A percentile compares a stretch with the other conserved stretches of the same genome.
phyloP scores from a whole-genome alignment of 2,329 filamentous ascomycete species.

The Metarhizium robertsii region DNA sequence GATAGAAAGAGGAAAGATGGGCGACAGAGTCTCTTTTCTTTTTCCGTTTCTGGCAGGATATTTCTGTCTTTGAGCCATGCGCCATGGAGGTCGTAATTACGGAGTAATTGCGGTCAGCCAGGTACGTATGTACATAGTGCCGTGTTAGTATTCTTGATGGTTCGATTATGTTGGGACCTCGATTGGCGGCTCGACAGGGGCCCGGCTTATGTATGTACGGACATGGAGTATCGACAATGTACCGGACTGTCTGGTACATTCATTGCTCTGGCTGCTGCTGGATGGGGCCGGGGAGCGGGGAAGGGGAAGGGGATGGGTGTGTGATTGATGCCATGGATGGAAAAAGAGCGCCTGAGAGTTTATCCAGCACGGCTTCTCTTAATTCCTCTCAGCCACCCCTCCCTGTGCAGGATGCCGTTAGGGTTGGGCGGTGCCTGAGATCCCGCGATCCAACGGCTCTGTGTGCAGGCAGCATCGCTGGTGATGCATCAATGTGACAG shows the following conservation, averaged over 20 bases:
- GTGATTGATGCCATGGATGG: neutral
- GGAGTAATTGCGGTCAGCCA: neutral
- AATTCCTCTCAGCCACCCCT: neutral
- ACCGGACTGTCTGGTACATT: no score
- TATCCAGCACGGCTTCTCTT: no score
- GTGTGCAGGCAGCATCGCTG: neutral
- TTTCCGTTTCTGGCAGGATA: neutral
- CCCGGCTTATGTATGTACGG: no score
- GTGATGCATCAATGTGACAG: constrained; percentile 1
- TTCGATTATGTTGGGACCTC: neutral
- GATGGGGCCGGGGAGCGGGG: neutral
- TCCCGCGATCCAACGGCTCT: constrained; percentile 1
- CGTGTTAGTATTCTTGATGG: neutral
- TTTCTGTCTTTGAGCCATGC: neutral
- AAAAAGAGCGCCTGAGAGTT: neutral
- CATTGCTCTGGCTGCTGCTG: neutral
- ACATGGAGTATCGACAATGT: no score
- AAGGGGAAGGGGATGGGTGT: neutral
- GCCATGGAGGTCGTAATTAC: neutral
- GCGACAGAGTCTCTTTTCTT: neutral
- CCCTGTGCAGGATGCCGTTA: neutral
- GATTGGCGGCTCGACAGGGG: neutral
- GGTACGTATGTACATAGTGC: neutral
- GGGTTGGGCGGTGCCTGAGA: constrained; percentile 2
- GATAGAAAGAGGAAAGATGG: neutral